Evolutionary conservation across 2,329 filamentous ascomycete species (phyloP).

Genomic region (Colletotrichum orbiculare): DNA sequence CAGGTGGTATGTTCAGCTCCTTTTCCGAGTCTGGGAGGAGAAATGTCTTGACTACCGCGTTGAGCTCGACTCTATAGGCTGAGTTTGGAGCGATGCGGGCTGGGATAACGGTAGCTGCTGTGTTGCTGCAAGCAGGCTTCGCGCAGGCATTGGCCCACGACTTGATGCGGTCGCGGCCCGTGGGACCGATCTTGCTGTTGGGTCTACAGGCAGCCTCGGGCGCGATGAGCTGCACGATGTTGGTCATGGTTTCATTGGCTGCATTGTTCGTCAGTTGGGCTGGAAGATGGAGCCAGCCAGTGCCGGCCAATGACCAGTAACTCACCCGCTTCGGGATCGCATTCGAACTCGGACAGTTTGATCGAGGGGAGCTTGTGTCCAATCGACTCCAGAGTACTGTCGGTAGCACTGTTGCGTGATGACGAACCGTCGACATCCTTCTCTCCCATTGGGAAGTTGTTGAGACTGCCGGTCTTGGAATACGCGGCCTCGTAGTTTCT

Average conservation of each 20-base stretch:
- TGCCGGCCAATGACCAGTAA: neutral
- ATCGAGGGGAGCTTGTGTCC: constrained; percentile 34
- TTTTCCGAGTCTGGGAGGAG: constrained; percentile 54
- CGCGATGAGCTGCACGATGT: constrained; percentile 49
- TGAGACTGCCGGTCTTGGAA: constrained; percentile 34
- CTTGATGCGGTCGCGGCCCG: constrained; percentile 39
- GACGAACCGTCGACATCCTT: constrained; percentile 20
- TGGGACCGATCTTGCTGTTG: constrained; percentile 27
- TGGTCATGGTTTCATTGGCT: constrained; percentile 46
- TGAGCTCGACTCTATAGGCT: constrained; percentile 46
- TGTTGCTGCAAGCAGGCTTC: constrained; percentile 26
- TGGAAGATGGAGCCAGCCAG: neutral
- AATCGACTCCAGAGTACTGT: constrained; percentile 5
- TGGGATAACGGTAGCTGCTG: constrained; percentile 23
- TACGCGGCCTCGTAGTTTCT: constrained; percentile 54
- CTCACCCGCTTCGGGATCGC: constrained; percentile 49
- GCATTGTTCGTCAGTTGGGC: neutral
- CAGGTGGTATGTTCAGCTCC: constrained; percentile 59
- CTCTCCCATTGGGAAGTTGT: constrained; percentile 27
- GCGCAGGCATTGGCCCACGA: constrained; percentile 37
- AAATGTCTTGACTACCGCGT: constrained; percentile 53
- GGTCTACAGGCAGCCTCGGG: constrained; percentile 43
- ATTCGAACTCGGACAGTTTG: constrained; percentile 34
- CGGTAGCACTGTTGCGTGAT: constrained; percentile 20
- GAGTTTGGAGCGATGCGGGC: constrained; percentile 33